phyloP scores from a whole-genome alignment of 805 yeast species.

The Starmerella powellii region DNA sequence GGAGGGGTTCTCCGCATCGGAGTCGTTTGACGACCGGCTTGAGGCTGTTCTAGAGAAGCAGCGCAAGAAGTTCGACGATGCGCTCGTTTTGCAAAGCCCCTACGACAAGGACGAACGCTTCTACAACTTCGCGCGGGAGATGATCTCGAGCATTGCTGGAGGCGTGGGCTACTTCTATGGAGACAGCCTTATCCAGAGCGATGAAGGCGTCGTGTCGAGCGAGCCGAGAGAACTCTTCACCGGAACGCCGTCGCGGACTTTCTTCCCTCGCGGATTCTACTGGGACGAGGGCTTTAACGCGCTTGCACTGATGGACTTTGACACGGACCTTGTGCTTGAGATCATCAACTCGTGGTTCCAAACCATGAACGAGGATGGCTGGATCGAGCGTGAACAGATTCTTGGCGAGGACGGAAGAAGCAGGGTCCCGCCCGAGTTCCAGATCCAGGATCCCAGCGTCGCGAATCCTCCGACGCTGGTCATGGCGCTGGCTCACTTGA shows the following conservation, averaged over 20 bases:
- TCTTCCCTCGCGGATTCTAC: conserved; percentile 91
- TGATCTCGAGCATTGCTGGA: conserved; percentile 73
- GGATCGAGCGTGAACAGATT: conserved; percentile 95
- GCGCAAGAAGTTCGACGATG: conserved; percentile 23
- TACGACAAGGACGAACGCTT: conserved; percentile 32
- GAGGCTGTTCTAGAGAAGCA: conserved; percentile 33
- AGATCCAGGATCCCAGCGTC: conserved; percentile 72
- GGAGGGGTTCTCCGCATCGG: conserved; percentile 12
- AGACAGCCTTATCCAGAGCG: conserved; percentile 58
- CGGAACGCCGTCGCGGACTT: conserved; percentile 82
- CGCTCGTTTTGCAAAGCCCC: conserved; percentile 37
- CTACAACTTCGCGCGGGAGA: conserved; percentile 60
- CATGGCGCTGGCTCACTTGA: conserved; percentile 41
- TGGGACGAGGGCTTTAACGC: conserved; percentile 99
- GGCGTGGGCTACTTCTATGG: conserved; percentile 87
- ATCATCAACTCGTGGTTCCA: conserved; percentile 79
- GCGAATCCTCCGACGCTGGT: conserved; percentile 94
- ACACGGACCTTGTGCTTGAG: conserved; percentile 68
- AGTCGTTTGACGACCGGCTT: conserved; percentile 25
- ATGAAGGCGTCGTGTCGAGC: conserved; percentile 36
- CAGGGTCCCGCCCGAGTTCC: conserved; percentile 74
- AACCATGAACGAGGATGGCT: conserved; percentile 77
- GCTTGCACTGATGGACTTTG: conserved; percentile 69
- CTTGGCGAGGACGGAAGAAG: conserved; percentile 83
- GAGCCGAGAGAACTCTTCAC: conserved; percentile 48